Evolutionary conservation across 805 yeast genomes (phyloP).

Genomic region (Allodekkera sacchari): DNA sequence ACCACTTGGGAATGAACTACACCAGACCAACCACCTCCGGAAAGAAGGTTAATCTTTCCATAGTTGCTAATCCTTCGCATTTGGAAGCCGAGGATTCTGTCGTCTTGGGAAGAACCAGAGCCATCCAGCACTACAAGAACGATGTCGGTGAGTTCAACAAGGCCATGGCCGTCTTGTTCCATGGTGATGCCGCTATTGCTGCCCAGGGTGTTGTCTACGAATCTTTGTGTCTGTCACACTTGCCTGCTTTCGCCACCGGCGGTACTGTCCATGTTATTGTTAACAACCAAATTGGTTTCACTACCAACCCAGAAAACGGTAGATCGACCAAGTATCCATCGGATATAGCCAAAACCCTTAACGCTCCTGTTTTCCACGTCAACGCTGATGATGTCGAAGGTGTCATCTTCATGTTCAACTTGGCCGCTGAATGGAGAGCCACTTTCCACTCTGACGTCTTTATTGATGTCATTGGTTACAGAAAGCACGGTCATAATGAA

Average conservation of each 20-base stretch:
- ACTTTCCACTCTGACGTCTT: conserved; percentile 95
- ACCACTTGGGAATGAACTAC: conserved; percentile 98
- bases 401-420: conserved; percentile 79
- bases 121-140: conserved; percentile 83
- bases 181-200: conserved; percentile 99
- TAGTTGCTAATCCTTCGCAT: conserved; percentile 98
- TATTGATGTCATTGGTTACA: conserved; percentile 95
- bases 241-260: conserved; percentile 96
- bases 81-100: conserved; percentile 99
- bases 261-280: conserved; percentile 96
- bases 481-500: conserved; percentile 98
- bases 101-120: conserved; percentile 95
- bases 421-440: conserved; percentile 98
- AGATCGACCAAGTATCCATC: conserved; percentile 98
- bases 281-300: conserved; percentile 98
- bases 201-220: conserved; percentile 99
- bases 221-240: conserved; percentile 87
- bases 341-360: conserved; percentile 91
- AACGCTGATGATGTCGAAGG: conserved; percentile 98
- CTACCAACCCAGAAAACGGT: conserved; percentile 96
- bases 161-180: conserved; percentile 88
- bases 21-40: conserved; percentile 99
- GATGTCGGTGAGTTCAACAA: conserved; percentile 77
- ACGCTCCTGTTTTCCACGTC: conserved; percentile 98
- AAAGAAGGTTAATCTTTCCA: conserved; percentile 85